A percentile compares a stretch with the other conserved stretches of the same genome.
These are phyloP conservation scores for Chlorella sp. DNA, from an alignment of 139 green algal genomes.

Conservation along the genomic window DNA sequence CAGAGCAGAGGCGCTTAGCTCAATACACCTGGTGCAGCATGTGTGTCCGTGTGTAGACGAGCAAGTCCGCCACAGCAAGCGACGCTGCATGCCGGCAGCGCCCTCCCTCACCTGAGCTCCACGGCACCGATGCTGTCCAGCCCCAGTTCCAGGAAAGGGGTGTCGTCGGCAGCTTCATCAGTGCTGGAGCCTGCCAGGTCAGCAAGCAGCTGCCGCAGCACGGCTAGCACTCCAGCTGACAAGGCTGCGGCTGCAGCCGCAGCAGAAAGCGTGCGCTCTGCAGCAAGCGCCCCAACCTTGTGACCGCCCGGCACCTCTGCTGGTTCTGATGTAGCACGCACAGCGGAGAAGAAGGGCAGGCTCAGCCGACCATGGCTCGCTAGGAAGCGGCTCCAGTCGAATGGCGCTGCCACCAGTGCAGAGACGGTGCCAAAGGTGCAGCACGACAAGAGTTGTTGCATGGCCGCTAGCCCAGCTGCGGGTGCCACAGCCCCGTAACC, in stretches of 20 bases:
- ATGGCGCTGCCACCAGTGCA: constrained; percentile 39
- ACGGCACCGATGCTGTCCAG: constrained; percentile 79
- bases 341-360: background rate
- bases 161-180: background rate
- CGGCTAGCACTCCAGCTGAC: background rate
- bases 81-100: background rate
- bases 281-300: background rate
- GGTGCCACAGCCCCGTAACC: constrained; percentile 67
- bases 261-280: too few species aligned
- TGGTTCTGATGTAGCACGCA: background rate
- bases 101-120: constrained; percentile 69
- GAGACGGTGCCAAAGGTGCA: background rate
- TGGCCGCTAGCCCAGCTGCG: constrained; percentile 60
- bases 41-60: background rate
- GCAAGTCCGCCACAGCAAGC: background rate
- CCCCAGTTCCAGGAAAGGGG: constrained; percentile 51
- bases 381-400: constrained; percentile 60
- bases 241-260: background rate
- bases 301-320: background rate
- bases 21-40: background rate
- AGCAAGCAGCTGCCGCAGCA: background rate
- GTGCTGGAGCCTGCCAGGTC: background rate
- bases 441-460: constrained; percentile 42
- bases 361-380: background rate
- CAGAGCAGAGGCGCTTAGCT: background rate